A percentile compares a stretch with the other conserved stretches of the same genome.
Evolutionary conservation across 805 yeast genomes (phyloP).

Genomic region (Wickerhamiella siamensis): DNA sequence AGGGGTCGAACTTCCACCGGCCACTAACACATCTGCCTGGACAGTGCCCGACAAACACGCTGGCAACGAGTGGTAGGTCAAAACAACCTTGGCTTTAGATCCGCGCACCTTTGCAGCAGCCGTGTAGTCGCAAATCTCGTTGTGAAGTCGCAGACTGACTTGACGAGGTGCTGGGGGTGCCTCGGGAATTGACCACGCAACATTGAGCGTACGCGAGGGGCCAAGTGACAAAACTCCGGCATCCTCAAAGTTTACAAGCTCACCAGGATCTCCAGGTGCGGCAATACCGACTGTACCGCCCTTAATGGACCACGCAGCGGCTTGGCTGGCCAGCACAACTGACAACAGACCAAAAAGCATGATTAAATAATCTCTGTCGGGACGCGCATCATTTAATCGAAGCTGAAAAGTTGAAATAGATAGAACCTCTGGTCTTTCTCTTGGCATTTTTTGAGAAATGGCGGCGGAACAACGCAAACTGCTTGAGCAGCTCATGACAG

Average conservation of each 20-base stretch:
- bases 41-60: slow-evolving; percentile 18
- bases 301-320: slow-evolving; percentile 17
- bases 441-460: slow-evolving; percentile 16
- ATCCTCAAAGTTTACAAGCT: slow-evolving; percentile 9
- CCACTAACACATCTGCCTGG: slow-evolving; percentile 19
- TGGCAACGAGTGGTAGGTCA: slow-evolving; percentile 24
- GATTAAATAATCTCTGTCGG: neutral
- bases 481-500: slow-evolving; percentile 58
- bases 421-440: neutral
- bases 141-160: slow-evolving; percentile 10
- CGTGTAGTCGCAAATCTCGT: slow-evolving; percentile 7
- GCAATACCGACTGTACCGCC: slow-evolving; percentile 16
- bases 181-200: slow-evolving; percentile 14
- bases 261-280: slow-evolving; percentile 12
- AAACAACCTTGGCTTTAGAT: slow-evolving; percentile 19
- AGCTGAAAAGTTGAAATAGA: neutral
- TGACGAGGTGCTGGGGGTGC: slow-evolving; percentile 13
- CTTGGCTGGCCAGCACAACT: slow-evolving; percentile 7
- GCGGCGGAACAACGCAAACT: slow-evolving; percentile 66
- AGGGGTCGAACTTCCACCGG: slow-evolving; percentile 17
- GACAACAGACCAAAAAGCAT: neutral
- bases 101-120: slow-evolving; percentile 22
- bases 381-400: neutral
- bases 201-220: slow-evolving; percentile 12
- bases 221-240: slow-evolving; percentile 9